Conservation (phyloP, 2,329 filamentous ascomycete species). For the Aspergillus sp. region DNA sequence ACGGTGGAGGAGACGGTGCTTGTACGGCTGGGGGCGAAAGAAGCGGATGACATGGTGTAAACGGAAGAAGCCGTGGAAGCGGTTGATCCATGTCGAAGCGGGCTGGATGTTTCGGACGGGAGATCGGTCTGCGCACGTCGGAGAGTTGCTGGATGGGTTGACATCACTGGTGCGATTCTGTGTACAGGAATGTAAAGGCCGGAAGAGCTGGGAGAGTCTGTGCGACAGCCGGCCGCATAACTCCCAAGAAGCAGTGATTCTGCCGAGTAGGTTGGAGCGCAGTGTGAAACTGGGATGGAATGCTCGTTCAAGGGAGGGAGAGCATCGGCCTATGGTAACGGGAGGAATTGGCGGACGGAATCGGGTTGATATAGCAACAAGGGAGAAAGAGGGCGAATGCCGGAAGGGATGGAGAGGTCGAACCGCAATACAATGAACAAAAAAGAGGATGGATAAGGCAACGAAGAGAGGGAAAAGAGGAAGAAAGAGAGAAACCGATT, state of each 20-base stretch:
- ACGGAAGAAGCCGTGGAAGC: constrained; percentile 55
- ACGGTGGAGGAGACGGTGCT: constrained; percentile 71
- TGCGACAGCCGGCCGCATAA: constrained; percentile 38
- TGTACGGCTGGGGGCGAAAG: constrained; percentile 54
- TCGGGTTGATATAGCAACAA: constrained; percentile 26
- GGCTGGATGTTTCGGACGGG: constrained; percentile 43
- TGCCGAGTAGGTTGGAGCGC: constrained; percentile 6
- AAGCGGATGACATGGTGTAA: constrained; percentile 49
- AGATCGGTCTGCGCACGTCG: constrained; percentile 40
- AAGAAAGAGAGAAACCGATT: constrained; percentile 1
- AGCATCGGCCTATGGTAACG: constrained; percentile 19
- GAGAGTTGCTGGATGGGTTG: constrained; percentile 34
- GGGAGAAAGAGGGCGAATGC: no score
- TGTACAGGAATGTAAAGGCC: constrained; percentile 27
- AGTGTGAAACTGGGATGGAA: constrained; percentile 14
- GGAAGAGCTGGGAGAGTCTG: constrained; percentile 23
- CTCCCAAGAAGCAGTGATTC: constrained; percentile 32
- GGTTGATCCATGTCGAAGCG: constrained; percentile 53
- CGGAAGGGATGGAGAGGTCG: no score
- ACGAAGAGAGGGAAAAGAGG: background rate
- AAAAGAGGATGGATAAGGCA: no score
- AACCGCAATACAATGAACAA: no score
- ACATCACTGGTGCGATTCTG: constrained; percentile 36
- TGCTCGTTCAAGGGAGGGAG: constrained; percentile 24
- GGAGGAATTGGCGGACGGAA: constrained; percentile 13